phyloP scores from a whole-genome alignment of 257 asterid genomes.

The Nicotiana tomentosiformis region DNA sequence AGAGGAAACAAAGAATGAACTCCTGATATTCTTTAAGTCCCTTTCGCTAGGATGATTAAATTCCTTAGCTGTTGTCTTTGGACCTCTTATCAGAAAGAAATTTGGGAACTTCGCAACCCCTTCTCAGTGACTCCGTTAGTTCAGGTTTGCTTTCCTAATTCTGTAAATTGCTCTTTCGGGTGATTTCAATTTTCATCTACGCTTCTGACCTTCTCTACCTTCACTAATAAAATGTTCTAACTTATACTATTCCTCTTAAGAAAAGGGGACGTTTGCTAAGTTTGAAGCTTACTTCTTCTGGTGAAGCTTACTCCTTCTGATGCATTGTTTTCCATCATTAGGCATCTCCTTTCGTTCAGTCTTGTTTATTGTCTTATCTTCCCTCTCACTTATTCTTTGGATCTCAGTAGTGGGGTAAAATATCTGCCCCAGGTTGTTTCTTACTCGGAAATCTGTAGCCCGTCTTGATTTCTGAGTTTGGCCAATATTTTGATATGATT shows the following conservation, averaged over 20 bases:
- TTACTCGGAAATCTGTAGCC: background rate
- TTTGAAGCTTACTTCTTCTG: background rate
- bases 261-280: background rate
- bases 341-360: background rate
- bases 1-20: background rate
- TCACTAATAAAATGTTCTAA: background rate
- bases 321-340: background rate
- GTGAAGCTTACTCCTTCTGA: background rate
- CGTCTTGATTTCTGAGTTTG: background rate
- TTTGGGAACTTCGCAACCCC: background rate
- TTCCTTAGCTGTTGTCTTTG: background rate
- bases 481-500: background rate
- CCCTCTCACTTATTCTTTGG: background rate
- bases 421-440: background rate
- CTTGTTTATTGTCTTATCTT: background rate
- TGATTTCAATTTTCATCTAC: background rate
- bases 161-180: background rate
- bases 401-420: background rate
- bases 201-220: background rate
- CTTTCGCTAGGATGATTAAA: background rate
- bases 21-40: background rate
- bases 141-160: background rate
- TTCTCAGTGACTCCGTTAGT: background rate
- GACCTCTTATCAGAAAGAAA: background rate
- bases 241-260: background rate